Evolutionary conservation across 1,139 yeast genomes (phyloP).

Genomic region (Scheffersomyces illinoinensis): DNA sequence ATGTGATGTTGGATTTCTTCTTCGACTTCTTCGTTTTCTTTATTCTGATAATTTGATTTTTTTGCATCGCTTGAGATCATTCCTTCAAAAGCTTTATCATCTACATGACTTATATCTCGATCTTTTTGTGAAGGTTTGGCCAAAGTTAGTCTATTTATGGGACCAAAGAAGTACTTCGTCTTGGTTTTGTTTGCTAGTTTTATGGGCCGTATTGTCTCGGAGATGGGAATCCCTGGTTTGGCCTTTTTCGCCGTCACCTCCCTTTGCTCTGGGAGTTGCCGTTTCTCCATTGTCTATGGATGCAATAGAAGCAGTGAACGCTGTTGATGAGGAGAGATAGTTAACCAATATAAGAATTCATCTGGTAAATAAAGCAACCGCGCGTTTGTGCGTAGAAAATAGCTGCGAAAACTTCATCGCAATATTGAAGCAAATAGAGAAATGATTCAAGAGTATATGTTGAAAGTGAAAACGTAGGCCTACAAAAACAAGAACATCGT

Average conservation of each 20-base stretch:
- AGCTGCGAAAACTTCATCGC: background rate
- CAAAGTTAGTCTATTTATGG: conserved; percentile 28
- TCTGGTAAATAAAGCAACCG: background rate
- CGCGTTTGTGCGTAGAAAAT: background rate
- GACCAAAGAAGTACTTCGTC: conserved; percentile 40
- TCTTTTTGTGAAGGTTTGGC: background rate
- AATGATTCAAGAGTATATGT: background rate
- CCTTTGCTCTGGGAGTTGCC: background rate
- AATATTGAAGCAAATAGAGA: background rate
- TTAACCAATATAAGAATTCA: background rate
- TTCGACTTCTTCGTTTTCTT: background rate
- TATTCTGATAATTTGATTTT: background rate
- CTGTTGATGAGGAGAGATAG: background rate
- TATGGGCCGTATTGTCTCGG: conserved; percentile 12
- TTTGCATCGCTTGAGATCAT: background rate
- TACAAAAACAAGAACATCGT: too few species aligned
- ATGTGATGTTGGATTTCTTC: background rate
- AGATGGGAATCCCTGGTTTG: background rate
- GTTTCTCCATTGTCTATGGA: background rate
- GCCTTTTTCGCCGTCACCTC: background rate
- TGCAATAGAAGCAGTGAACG: background rate
- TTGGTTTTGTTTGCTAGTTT: conserved; percentile 21
- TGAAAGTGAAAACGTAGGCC: background rate
- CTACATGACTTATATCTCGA: background rate
- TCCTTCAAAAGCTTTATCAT: background rate